Percentiles rank a stretch among this genome's conserved stretches.
phyloP scores from a whole-genome alignment of 2,329 filamentous ascomycete species.

The Annulohypoxylon truncatum region DNA sequence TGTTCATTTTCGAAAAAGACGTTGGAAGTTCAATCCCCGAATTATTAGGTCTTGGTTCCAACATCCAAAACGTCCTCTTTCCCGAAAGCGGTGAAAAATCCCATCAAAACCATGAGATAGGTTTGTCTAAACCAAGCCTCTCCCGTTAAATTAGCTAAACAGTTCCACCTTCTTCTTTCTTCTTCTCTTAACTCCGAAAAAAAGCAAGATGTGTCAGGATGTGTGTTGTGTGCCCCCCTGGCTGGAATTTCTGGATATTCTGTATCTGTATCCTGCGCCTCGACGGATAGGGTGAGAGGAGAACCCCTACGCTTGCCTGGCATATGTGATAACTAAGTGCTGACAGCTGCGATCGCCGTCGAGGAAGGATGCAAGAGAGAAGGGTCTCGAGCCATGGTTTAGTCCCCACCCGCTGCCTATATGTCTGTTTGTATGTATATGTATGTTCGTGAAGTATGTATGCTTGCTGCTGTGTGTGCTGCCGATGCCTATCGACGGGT shows the following conservation, averaged over 20 bases:
- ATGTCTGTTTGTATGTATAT: background rate
- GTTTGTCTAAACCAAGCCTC: too few relatives aligned
- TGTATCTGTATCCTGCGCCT: constrained; percentile 11
- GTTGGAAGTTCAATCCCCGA: too few relatives aligned
- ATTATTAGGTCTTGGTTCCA: too few relatives aligned
- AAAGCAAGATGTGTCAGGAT: background rate
- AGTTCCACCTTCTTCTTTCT: constrained; percentile 4
- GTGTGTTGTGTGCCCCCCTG: background rate
- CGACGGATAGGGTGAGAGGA: background rate
- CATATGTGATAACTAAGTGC: constrained; percentile 24
- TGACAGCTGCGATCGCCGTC: constrained; percentile 24
- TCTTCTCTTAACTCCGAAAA: background rate
- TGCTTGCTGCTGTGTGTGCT: background rate
- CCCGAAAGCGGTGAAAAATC: background rate
- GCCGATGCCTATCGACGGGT: background rate
- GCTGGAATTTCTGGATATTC: background rate
- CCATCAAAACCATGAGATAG: background rate
- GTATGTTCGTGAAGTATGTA: background rate
- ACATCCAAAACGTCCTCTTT: background rate
- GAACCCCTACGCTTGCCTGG: background rate
- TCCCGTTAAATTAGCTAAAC: constrained; percentile 6
- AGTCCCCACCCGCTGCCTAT: background rate
- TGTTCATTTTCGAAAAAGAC: constrained; percentile 5
- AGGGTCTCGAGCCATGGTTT: constrained; percentile 2
- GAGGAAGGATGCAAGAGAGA: constrained; percentile 20